Evolutionary conservation across 139 green algal genomes (phyloP).

Genomic region (Cymbomonas tetramitiformis): DNA sequence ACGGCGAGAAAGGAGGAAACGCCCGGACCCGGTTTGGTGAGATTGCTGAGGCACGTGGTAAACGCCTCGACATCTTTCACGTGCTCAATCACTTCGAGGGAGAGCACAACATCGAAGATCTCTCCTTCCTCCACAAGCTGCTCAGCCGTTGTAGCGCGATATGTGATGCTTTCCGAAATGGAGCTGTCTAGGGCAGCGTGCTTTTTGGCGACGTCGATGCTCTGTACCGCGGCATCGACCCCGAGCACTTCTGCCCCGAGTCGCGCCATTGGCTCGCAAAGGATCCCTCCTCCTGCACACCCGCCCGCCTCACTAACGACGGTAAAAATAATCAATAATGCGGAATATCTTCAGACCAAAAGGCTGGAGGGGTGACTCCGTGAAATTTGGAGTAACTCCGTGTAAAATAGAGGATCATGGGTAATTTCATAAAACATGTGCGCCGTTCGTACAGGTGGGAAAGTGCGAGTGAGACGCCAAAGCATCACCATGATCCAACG

Average conservation of each 20-base stretch:
- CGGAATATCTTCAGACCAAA: no score
- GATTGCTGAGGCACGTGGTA: constrained; percentile 25
- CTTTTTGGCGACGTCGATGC: constrained; percentile 31
- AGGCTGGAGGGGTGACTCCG: no score
- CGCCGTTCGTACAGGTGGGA: no score
- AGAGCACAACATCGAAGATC: constrained; percentile 39
- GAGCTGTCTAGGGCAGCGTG: constrained; percentile 35
- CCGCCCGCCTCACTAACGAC: no score
- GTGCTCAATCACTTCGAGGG: constrained; percentile 27
- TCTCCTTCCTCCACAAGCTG: constrained; percentile 20
- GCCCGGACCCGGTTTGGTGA: constrained; percentile 17
- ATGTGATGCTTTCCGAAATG: constrained; percentile 27
- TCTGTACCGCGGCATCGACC: constrained; percentile 43
- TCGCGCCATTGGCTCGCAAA: constrained; percentile 13
- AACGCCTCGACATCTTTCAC: constrained; percentile 36
- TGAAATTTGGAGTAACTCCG: no score
- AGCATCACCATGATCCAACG: no score
- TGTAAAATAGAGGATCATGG: no score
- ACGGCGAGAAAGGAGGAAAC: no score
- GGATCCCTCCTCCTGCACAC: constrained; percentile 10
- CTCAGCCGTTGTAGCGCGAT: constrained; percentile 36
- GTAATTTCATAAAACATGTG: no score
- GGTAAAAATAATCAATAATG: no score
- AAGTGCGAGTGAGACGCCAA: no score
- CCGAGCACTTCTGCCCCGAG: constrained; percentile 31